Conservation (phyloP, 108 stramenopile genomes). For the Asterionellopsis glacialis region DNA sequence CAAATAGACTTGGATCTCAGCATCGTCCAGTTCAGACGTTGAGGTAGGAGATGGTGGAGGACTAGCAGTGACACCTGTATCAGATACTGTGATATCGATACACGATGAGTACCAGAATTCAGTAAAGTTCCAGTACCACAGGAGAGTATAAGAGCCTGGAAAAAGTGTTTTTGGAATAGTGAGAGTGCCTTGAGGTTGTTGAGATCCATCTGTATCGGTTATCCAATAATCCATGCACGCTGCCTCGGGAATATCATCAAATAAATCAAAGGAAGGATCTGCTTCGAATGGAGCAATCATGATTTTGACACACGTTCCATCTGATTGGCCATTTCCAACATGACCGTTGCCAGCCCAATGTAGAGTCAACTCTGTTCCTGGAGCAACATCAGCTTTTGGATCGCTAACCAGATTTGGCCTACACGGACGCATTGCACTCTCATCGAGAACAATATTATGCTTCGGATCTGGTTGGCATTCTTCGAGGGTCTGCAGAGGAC, state of each 20-base stretch:
- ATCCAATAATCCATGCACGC: constrained; percentile 9
- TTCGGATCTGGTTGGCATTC: background rate
- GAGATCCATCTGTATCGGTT: constrained; percentile 1
- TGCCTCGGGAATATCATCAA: background rate
- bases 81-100: too few species aligned
- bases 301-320: constrained; percentile 9
- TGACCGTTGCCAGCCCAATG: constrained; percentile 11
- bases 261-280: constrained; percentile 4
- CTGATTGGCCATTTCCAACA: constrained; percentile 10
- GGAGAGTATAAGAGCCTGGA: background rate
- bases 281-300: constrained; percentile 6
- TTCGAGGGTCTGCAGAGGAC: too few species aligned
- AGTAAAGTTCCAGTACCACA: too few species aligned
- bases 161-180: background rate
- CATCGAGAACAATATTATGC: too few species aligned
- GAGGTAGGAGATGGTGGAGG: too few species aligned
- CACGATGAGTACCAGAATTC: too few species aligned
- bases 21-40: too few species aligned
- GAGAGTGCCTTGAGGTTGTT: background rate
- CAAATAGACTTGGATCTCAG: too few species aligned
- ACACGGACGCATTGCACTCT: too few species aligned
- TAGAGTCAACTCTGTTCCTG: background rate
- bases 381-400: background rate
- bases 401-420: background rate
- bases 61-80: too few species aligned